Conservation (phyloP, 1,284 basidiomycete genomes). For the Trametes pubescens region DNA sequence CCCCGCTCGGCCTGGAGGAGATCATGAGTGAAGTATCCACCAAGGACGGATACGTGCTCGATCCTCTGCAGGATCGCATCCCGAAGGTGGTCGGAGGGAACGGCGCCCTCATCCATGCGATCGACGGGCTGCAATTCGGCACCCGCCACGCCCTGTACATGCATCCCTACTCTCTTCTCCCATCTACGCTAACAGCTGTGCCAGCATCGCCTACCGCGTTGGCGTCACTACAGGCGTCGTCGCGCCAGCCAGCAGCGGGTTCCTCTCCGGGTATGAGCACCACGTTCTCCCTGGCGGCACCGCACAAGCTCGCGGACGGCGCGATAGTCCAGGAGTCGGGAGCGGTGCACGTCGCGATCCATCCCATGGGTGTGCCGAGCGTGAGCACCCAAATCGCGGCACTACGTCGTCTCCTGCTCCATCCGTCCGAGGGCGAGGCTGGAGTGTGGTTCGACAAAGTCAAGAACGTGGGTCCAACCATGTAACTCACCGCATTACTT, state of each 20-base stretch:
- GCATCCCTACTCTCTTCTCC: not conserved
- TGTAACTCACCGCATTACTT: not conserved
- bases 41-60: constrained; percentile 61
- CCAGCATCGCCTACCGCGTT: constrained; percentile 63
- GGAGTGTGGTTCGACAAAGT: constrained; percentile 68
- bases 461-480: constrained; percentile 15
- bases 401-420: constrained; percentile 60
- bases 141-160: constrained; percentile 59
- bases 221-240: constrained; percentile 69
- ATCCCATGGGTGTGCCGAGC: constrained; percentile 54
- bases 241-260: constrained; percentile 61
- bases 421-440: constrained; percentile 53
- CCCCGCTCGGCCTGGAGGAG: constrained; percentile 66
- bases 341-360: constrained; percentile 75
- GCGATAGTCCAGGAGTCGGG: constrained; percentile 72
- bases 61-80: constrained; percentile 41
- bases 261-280: constrained; percentile 76
- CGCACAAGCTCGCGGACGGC: constrained; percentile 66
- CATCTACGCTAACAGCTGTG: not conserved
- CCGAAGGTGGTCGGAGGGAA: constrained; percentile 45
- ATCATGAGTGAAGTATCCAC: constrained; percentile 72
- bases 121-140: constrained; percentile 60
- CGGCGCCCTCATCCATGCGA: constrained; percentile 50
- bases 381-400: constrained; percentile 76
- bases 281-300: constrained; percentile 70